Evolutionary conservation across 2,329 filamentous ascomycete genomes (phyloP), one percentile per base, ranked within the genome.

Genomic region (Exserohilum rostratum): DNA sequence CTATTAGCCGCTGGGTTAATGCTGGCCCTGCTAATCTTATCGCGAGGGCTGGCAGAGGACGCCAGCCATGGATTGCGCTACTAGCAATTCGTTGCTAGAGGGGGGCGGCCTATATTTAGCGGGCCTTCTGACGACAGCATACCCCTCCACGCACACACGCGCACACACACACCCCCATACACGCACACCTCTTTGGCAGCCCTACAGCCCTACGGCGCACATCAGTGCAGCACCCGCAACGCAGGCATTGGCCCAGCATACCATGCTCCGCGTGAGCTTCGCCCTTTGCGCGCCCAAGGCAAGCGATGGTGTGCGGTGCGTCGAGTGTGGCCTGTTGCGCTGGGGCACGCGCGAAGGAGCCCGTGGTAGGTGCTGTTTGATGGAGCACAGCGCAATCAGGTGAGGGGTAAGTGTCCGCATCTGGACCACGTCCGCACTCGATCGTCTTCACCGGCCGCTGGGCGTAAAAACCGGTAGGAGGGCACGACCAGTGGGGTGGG

Each of bases 61-160:
- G 35, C 39, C 44, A 39, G 39, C 48, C 29, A 46, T n/a, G 20
- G 27, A 6, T n/a, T 17, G 39, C 40, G 46, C 57, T 49, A n/a
- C n/a, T n/a, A n/a, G n/a, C n/a, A 30, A 35, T 37, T 55, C 25
- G 42, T 54, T 47, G 20, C 33, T 31, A 33, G 47, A 46, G 39
- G 27, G 25, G 33, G 38, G 56, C n/a, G 49, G 46, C 46, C 66
- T 70, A 71, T 70, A 64, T 70, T 70, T 69, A 66, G 65, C 46
- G 55, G 27, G 58, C 54, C 60, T 58, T 58, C 60, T 59, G 40
- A 61, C 55, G 44, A 61, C 55, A 62, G 55, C 58, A 34, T 40
- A 27, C 34, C 49, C 39, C 37, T 22, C 30, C 50, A 40, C 27
- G 39, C 4, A 55, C 57, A 50, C 30, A 44, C 43, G 37, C 29